Percentiles rank a stretch among this genome's conserved stretches.
Evolutionary conservation across 495 filamentous ascomycete species (phyloP).

Genomic region (Umbilicaria muhlenbergii): DNA sequence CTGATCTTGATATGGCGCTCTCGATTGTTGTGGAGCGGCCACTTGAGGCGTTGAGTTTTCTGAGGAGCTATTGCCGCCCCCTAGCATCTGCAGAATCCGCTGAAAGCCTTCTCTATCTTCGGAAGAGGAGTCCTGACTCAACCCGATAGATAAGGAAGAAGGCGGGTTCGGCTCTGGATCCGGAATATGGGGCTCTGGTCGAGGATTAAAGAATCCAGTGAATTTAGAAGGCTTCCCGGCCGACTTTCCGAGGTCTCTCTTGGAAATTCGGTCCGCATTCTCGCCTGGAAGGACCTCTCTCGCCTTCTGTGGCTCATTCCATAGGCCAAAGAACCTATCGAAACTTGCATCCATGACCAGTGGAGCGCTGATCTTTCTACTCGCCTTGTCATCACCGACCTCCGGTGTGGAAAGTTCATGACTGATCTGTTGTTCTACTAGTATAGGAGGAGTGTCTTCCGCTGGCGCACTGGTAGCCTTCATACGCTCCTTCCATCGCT

Average conservation of each 20-base stretch:
- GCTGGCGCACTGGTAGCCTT: slow-evolving; percentile 36
- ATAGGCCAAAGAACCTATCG: slow-evolving; percentile 72
- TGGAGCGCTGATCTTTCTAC: slow-evolving; percentile 34
- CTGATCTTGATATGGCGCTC: slow-evolving; percentile 17
- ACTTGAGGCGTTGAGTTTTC: slow-evolving; percentile 27
- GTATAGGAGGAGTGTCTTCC: slow-evolving; percentile 1
- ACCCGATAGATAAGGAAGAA: slow-evolving; percentile 15
- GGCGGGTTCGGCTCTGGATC: slow-evolving; percentile 31
- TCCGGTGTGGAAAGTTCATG: slow-evolving; percentile 9
- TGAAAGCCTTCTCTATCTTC: slow-evolving; percentile 87
- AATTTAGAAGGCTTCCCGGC: slow-evolving; percentile 59
- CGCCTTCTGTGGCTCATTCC: slow-evolving; percentile 30
- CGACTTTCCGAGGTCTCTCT: slow-evolving; percentile 1
- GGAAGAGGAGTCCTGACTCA: slow-evolving; percentile 31
- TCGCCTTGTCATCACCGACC: slow-evolving; percentile 7
- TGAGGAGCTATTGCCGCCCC: slow-evolving; percentile 26
- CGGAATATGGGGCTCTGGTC: slow-evolving; percentile 37
- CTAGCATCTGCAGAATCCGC: slow-evolving; percentile 71
- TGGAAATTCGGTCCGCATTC: slow-evolving; percentile 14
- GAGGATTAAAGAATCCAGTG: slow-evolving; percentile 62
- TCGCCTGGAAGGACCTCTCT: slow-evolving; percentile 17
- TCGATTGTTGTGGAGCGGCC: slow-evolving; percentile 16
- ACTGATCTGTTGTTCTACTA: slow-evolving; percentile 5
- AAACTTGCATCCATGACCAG: slow-evolving; percentile 47
- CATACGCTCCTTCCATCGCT: slow-evolving; percentile 89